Evolutionary conservation across 1,284 basidiomycete genomes (phyloP).

Genomic region (Ganoderma sinense): DNA sequence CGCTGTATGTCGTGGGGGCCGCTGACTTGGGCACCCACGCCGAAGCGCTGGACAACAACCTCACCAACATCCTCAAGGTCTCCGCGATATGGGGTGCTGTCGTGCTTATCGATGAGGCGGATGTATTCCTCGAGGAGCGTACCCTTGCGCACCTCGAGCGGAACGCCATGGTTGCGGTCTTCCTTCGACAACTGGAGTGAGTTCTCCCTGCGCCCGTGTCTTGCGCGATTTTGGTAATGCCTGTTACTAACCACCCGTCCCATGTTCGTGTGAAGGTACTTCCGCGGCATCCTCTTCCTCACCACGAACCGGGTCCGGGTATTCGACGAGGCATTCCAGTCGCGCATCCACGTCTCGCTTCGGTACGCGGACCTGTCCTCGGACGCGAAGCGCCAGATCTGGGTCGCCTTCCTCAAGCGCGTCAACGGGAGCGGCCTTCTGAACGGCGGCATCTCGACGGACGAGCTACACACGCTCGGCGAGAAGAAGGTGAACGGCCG

Average conservation of each 20-base stretch:
- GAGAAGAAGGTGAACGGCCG: slow-evolving; percentile 63
- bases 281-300: slow-evolving; percentile 70
- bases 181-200: slow-evolving; percentile 42
- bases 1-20: slow-evolving; percentile 68
- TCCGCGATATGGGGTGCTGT: slow-evolving; percentile 70
- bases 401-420: slow-evolving; percentile 64
- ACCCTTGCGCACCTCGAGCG: slow-evolving; percentile 65
- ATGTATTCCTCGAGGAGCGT: slow-evolving; percentile 68
- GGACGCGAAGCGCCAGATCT: slow-evolving; percentile 60
- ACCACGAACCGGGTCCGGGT: slow-evolving; percentile 72
- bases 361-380: slow-evolving; percentile 63
- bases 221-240: background rate
- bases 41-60: slow-evolving; percentile 37
- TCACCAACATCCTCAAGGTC: slow-evolving; percentile 46
- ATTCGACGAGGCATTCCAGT: slow-evolving; percentile 75
- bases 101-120: slow-evolving; percentile 65
- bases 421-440: slow-evolving; percentile 44
- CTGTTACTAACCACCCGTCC: background rate
- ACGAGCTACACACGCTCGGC: slow-evolving; percentile 55
- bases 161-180: slow-evolving; percentile 72
- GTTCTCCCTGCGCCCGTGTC: background rate
- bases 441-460: slow-evolving; percentile 45
- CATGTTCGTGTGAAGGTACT: slow-evolving; percentile 52
- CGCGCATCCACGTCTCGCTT: slow-evolving; percentile 69
- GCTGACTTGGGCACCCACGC: slow-evolving; percentile 66